Percentiles rank a stretch among this genome's conserved stretches.
Evolutionary conservation across 208 protist species (phyloP).

Genomic region (Borovskyia barvae): DNA sequence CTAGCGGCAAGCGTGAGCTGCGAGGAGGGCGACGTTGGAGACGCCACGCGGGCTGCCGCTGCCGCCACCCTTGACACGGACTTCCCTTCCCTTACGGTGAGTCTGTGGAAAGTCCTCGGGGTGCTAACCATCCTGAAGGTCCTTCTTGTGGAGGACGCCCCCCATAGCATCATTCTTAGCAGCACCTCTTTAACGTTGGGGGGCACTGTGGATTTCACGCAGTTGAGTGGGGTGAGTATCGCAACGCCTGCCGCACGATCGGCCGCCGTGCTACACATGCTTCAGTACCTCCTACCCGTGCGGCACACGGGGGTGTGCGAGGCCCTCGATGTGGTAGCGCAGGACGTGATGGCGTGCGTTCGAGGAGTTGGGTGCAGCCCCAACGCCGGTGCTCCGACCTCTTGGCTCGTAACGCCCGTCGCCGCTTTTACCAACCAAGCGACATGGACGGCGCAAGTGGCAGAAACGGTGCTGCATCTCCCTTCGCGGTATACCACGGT

Average conservation of each 20-base stretch:
- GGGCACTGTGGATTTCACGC: conserved; percentile 14
- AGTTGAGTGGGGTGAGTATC: conserved; percentile 26
- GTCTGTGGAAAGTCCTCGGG: conserved; percentile 52
- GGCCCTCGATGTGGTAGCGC: conserved; percentile 8
- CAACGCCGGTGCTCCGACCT: not conserved
- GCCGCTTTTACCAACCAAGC: conserved; percentile 9
- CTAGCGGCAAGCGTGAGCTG: conserved; percentile 2
- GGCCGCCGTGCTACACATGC: conserved; percentile 47
- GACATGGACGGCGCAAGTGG: conserved; percentile 32
- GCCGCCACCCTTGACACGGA: conserved; percentile 6
- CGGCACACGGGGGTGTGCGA: conserved; percentile 1
- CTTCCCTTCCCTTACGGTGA: conserved; percentile 14
- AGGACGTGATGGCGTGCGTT: not conserved
- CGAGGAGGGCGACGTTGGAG: conserved; percentile 4
- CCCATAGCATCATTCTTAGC: conserved; percentile 13
- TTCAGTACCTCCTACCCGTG: conserved; percentile 44
- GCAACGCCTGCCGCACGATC: conserved; percentile 20
- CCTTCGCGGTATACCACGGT: conserved; percentile 34
- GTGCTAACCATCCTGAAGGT: conserved; percentile 62
- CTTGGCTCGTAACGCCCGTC: conserved; percentile 3
- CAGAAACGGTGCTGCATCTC: conserved; percentile 51
- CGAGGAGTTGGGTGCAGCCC: not conserved
- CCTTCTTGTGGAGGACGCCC: conserved; percentile 36
- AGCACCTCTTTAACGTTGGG: conserved; percentile 12
- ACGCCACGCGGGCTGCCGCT: not conserved